Evolutionary conservation across 2,329 filamentous ascomycete genomes (phyloP), one percentile per base, ranked within the genome.

Genomic region (Phaeosphaeria sp.): DNA sequence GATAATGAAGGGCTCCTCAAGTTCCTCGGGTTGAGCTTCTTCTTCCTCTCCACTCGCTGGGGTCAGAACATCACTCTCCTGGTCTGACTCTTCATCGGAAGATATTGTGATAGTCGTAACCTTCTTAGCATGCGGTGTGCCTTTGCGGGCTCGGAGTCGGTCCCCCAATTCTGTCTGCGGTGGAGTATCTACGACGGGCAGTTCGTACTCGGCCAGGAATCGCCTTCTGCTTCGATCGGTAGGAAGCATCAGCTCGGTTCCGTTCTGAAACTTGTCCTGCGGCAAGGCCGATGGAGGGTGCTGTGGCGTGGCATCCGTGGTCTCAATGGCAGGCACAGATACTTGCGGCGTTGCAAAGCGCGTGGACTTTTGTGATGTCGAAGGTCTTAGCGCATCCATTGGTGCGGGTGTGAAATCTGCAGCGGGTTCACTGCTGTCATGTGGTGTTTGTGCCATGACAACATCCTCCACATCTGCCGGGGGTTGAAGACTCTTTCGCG

Each of bases 401-500:
- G 55, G 54, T 10, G 20, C 48, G 20, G 60, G 62, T 9, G 63
- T 68, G 3, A 46, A 25, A 10, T 62, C 59, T 11, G 39, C 13
- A 6, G 44, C 46, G 10, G 44, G 30, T 2, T 21, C 42, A 18
- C 41, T 46, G 3, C 52, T 27, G 1, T 43, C 33, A 6, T 55
- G 44, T 4, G 41, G 48, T 23, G 51, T 41, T 27, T 62, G 52
- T 5, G 52, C 56, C 5, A 58, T 57, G 30, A 57, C 25, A 7
- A 58, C 61, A 25, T 64, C 60, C 4, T 70, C 63, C 20, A 68
- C 60, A 27, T 67, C 65, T 6, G 52, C 42, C 36, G 62, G 50
- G 47, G 60, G 61, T 58, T 70, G 67, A 1, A 67, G 52, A 54
- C 58, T 72, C 64, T 76, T 77, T 57, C 71, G 64, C 4, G 74